Conservation (phyloP, 306 rosid species). For the Sphenostylis stenocarpa region DNA sequence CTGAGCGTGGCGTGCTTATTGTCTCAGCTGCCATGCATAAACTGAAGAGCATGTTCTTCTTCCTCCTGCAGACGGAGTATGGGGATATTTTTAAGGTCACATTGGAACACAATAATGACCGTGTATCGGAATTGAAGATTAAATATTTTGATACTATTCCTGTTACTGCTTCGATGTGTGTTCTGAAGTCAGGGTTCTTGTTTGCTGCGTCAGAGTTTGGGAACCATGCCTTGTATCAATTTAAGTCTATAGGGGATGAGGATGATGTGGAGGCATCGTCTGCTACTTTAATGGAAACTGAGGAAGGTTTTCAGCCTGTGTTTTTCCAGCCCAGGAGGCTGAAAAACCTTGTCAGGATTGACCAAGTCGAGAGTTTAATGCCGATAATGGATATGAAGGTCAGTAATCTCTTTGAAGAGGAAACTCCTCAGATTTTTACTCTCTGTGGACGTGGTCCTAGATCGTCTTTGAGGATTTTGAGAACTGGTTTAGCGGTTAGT, state of each 20-base stretch:
- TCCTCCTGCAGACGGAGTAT: conserved; percentile 92
- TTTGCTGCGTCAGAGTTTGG: conserved; percentile 97
- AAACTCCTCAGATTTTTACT: conserved; percentile 88
- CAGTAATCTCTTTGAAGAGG: conserved; percentile 86
- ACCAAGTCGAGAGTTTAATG: conserved; percentile 94
- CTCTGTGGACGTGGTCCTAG: conserved; percentile 99
- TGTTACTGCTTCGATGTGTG: conserved; percentile 92
- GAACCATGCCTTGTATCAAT: conserved; percentile 83
- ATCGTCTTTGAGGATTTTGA: conserved; percentile 86
- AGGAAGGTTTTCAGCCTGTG: conserved; percentile 90
- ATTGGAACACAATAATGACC: conserved; percentile 73
- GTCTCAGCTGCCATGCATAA: conserved; percentile 92
- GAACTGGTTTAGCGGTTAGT: conserved; percentile 96
- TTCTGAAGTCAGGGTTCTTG: conserved; percentile 82
- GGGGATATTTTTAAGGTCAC: conserved; percentile 96
- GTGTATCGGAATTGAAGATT: conserved; percentile 74
- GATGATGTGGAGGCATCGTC: conserved; percentile 94
- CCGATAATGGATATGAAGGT: conserved; percentile 95
- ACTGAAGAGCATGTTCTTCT: conserved; percentile 79
- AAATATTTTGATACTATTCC: conserved; percentile 95
- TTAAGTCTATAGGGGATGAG: conserved; percentile 89
- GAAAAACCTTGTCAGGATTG: conserved; percentile 92
- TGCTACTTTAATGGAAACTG: conserved; percentile 78
- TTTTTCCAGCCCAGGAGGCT: conserved; percentile 86
- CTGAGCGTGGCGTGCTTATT: conserved; percentile 88